A percentile compares a stretch with the other conserved stretches of the same genome.
Evolutionary conservation across 2,329 filamentous ascomycete species (phyloP).

Genomic region (Pseudodiploospora longispora): DNA sequence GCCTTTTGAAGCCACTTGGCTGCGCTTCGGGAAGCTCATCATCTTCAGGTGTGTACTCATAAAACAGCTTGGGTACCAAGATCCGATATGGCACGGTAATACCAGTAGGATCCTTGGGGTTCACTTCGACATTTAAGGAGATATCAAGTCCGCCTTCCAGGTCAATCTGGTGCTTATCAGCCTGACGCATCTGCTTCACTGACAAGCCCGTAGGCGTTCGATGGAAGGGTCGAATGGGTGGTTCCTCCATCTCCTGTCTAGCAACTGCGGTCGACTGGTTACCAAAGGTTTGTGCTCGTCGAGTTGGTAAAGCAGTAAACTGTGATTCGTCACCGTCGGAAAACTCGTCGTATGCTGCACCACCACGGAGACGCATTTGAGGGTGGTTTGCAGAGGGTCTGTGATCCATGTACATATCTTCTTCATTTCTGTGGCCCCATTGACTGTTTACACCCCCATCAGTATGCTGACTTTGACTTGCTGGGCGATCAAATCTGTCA

Average conservation of each 20-base stretch:
- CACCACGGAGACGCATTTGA: conserved; percentile 30
- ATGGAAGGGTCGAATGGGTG: conserved; percentile 42
- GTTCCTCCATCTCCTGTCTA: conserved; percentile 13
- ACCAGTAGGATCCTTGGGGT: conserved; percentile 74
- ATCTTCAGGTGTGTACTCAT: conserved; percentile 40
- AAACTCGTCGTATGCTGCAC: conserved; percentile 41
- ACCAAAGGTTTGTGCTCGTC: conserved; percentile 22
- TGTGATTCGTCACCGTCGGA: conserved; percentile 48
- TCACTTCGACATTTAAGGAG: conserved; percentile 82
- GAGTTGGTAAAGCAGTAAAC: conserved; percentile 38
- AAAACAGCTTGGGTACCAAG: conserved; percentile 70
- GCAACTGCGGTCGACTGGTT: conserved; percentile 15
- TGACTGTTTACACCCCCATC: conserved; percentile 49
- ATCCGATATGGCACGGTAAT: conserved; percentile 83
- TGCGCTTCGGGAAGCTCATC: conserved; percentile 23
- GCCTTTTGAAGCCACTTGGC: conserved; percentile 33
- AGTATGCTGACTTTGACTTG: conserved; percentile 31
- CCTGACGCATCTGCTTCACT: conserved; percentile 49
- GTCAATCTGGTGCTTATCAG: conserved; percentile 55
- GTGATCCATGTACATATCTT: conserved; percentile 21
- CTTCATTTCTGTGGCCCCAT: conserved; percentile 40
- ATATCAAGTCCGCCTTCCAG: conserved; percentile 81
- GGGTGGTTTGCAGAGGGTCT: conserved; percentile 12
- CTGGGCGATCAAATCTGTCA: conserved; percentile 27
- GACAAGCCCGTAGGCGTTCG: conserved; percentile 64